These are phyloP conservation scores for Vaucheria bursata DNA, from an alignment of 352 stramenopile genomes.

Conservation along the genomic window DNA sequence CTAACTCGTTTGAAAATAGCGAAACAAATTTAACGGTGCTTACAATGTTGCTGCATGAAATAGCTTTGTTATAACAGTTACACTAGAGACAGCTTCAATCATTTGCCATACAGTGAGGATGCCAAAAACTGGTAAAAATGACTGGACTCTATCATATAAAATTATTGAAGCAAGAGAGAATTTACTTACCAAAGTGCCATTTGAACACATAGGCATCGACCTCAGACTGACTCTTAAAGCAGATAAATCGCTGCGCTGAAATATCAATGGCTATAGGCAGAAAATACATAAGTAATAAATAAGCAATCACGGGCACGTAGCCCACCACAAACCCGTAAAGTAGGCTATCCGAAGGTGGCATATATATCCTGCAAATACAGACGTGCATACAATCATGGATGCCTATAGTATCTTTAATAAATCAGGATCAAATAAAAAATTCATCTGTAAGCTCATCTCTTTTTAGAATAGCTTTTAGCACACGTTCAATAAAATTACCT, in stretches of 20 bases:
- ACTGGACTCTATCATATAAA: no score
- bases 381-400: no score
- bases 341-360: neutral
- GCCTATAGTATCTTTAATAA: neutral
- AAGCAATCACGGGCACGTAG: conserved; percentile 46
- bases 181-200: conserved; percentile 52
- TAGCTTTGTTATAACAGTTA: no score
- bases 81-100: no score
- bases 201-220: conserved; percentile 51
- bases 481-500: conserved; percentile 41
- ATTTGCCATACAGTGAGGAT: no score
- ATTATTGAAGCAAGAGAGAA: no score
- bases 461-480: neutral
- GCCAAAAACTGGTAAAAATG: no score
- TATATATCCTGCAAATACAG: neutral
- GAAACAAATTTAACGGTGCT: no score
- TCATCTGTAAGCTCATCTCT: neutral
- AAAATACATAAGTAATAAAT: conserved; percentile 44
- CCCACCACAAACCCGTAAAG: conserved; percentile 47
- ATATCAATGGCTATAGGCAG: conserved; percentile 45
- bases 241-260: conserved; percentile 30
- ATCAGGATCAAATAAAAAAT: neutral
- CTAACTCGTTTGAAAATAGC: no score
- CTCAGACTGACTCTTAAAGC: conserved; percentile 37
- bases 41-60: no score